Percentiles rank a stretch among this genome's conserved stretches.
Conservation (phyloP, 176 grass and related monocot genomes). For the Avena atlantica region DNA sequence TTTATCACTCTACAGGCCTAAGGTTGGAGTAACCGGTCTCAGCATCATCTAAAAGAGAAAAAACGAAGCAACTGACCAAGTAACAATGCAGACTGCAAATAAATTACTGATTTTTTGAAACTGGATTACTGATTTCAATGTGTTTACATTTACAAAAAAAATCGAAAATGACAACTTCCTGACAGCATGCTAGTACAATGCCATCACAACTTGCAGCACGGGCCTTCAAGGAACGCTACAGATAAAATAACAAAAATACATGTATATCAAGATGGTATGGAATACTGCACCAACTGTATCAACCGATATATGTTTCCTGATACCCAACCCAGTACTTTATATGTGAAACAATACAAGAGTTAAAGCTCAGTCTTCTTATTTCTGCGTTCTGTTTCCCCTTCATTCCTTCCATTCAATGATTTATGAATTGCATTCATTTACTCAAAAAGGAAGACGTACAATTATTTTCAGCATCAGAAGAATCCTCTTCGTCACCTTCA, state of each 20-base stretch:
- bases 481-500: slow-evolving; percentile 64
- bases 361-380: background rate
- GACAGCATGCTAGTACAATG: background rate
- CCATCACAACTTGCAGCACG: background rate
- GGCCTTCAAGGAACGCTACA: background rate
- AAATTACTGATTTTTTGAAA: background rate
- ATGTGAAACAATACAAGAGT: background rate
- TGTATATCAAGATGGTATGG: slow-evolving; percentile 9
- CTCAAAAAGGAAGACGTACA: slow-evolving; percentile 42
- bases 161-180: background rate
- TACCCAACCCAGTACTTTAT: background rate
- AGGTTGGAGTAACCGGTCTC: slow-evolving; percentile 40
- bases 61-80: no score
- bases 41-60: background rate
- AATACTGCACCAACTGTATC: background rate
- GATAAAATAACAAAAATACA: slow-evolving; percentile 4
- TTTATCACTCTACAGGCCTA: slow-evolving; percentile 79
- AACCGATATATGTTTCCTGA: background rate
- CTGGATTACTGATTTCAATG: background rate
- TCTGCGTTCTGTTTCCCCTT: background rate
- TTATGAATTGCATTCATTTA: background rate
- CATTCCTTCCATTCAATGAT: background rate
- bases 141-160: background rate
- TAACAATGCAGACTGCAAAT: no score
- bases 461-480: slow-evolving; percentile 73